Evolutionary conservation across 345 rosid genomes (phyloP).

Genomic region (Nephelium lappaceum): DNA sequence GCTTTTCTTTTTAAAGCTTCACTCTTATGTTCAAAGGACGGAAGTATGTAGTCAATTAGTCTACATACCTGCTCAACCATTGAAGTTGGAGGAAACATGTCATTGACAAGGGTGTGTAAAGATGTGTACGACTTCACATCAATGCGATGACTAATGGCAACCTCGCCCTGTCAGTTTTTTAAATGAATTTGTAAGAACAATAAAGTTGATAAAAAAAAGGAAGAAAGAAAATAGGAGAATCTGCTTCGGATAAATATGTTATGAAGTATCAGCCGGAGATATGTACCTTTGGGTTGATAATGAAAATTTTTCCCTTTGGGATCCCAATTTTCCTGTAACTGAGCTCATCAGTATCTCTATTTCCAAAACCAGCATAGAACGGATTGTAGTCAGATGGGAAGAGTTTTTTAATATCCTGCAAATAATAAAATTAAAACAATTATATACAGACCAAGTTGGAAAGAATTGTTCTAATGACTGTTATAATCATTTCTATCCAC

Average conservation of each 20-base stretch:
- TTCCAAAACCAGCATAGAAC: constrained; percentile 92
- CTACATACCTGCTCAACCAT: constrained; percentile 69
- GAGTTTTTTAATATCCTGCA: constrained; percentile 82
- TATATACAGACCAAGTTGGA: background rate
- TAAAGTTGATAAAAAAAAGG: background rate
- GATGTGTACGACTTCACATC: constrained; percentile 83
- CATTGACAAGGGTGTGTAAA: constrained; percentile 84
- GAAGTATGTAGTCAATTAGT: background rate
- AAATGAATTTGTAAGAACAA: background rate
- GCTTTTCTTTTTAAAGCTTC: constrained; percentile 1
- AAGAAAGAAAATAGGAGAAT: background rate
- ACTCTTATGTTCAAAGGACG: background rate
- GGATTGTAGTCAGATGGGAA: constrained; percentile 91
- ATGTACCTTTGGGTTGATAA: constrained; percentile 86
- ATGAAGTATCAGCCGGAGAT: background rate
- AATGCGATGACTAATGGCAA: constrained; percentile 76
- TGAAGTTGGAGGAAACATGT: constrained; percentile 90
- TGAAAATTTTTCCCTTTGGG: constrained; percentile 89
- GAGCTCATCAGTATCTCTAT: constrained; percentile 89
- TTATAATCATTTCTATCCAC: background rate
- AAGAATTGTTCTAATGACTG: background rate
- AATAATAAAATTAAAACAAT: constrained; percentile 10
- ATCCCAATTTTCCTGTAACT: constrained; percentile 91
- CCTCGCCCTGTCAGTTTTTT: constrained; percentile 71
- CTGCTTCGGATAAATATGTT: background rate